phyloP scores from a whole-genome alignment of 306 rosid species.

The Luffa aegyptiaca region DNA sequence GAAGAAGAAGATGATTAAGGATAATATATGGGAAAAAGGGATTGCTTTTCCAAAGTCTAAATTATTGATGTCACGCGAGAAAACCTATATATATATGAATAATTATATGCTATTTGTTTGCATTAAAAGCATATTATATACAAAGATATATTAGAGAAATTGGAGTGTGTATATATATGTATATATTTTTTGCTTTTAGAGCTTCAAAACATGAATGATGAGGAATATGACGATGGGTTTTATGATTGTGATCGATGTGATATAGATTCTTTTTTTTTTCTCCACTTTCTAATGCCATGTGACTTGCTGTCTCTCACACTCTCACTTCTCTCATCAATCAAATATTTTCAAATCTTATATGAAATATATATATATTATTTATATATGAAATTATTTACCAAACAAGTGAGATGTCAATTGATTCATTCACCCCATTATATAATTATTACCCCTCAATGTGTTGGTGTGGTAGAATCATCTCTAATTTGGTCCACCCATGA shows the following conservation, averaged over 20 bases:
- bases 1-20: not conserved
- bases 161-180: not conserved
- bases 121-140: not conserved
- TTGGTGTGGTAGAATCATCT: not conserved
- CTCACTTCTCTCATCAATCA: not conserved
- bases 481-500: not conserved
- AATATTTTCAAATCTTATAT: not conserved
- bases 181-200: not conserved
- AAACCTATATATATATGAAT: not conserved
- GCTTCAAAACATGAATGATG: slow-evolving; percentile 2
- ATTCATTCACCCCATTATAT: not conserved
- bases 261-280: not conserved
- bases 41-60: slow-evolving; percentile 1
- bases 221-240: not conserved
- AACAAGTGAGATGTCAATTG: not conserved
- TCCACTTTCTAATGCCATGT: slow-evolving; percentile 7
- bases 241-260: slow-evolving; percentile 8
- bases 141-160: not conserved
- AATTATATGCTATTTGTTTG: not conserved
- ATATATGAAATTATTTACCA: not conserved
- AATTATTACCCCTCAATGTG: not conserved
- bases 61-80: slow-evolving; percentile 11
- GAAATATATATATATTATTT: not conserved
- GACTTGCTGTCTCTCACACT: slow-evolving; percentile 4
- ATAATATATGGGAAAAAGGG: not conserved